These are phyloP conservation scores for Agaricus blazei DNA, from an alignment of 768 basidiomycete species.

Conservation along the genomic window DNA sequence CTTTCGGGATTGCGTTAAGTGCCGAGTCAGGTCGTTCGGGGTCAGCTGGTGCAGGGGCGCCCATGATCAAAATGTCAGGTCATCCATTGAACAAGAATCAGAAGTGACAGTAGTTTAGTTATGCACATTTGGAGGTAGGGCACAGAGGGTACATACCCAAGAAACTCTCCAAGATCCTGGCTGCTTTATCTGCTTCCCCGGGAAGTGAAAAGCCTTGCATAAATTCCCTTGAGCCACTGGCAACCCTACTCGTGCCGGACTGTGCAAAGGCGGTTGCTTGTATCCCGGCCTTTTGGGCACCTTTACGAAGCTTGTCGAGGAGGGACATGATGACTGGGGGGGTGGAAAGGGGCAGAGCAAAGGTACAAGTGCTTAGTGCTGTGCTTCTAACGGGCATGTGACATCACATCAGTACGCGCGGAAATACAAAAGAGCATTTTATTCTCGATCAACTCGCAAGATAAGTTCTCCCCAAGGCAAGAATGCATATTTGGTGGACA, in stretches of 20 bases:
- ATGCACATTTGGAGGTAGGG: neutral
- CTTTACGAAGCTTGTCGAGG: slow-evolving; percentile 75
- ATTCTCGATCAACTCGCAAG: too few species aligned
- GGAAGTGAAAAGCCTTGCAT: slow-evolving; percentile 85
- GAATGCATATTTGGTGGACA: too few species aligned
- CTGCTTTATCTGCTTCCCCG: slow-evolving; percentile 91
- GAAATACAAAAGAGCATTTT: slow-evolving; percentile 7
- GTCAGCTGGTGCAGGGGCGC: slow-evolving; percentile 50
- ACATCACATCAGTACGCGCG: neutral
- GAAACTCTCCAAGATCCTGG: slow-evolving; percentile 86
- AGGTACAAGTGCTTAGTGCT: neutral
- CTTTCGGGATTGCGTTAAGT: slow-evolving; percentile 91
- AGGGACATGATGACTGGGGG: slow-evolving; percentile 30
- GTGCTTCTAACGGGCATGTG: neutral
- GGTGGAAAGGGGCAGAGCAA: neutral
- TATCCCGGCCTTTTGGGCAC: slow-evolving; percentile 76
- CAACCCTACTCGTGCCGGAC: slow-evolving; percentile 61
- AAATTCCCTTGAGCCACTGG: slow-evolving; percentile 71
- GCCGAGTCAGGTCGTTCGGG: slow-evolving; percentile 85
- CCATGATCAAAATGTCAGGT: too few species aligned
- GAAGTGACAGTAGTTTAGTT: neutral
- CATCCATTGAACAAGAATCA: neutral
- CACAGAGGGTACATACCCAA: slow-evolving; percentile 51
- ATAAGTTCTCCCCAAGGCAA: too few species aligned
- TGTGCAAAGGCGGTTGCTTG: slow-evolving; percentile 77